These are phyloP conservation scores for Pigoraptor vietnamica DNA, from an alignment of 78 protist species.

Conservation along the genomic window DNA sequence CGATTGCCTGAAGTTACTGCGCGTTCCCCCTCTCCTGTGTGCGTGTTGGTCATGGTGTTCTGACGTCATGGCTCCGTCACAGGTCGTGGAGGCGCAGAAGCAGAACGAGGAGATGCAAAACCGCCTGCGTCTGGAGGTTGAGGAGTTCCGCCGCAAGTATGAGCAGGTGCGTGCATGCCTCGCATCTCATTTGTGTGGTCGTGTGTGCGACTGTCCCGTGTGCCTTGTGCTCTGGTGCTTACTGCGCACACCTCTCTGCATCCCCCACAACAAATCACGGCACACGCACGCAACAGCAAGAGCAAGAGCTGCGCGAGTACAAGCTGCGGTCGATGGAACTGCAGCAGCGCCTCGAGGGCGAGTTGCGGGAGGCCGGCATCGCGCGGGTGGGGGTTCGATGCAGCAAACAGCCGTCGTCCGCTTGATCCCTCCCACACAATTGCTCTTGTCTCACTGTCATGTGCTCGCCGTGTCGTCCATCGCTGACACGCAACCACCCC, in stretches of 20 bases:
- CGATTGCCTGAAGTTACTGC: background rate
- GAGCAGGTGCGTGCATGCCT: background rate
- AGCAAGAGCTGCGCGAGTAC: background rate
- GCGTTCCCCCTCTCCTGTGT: background rate
- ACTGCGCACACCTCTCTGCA: too few relatives aligned
- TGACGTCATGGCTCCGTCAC: background rate
- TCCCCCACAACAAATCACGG: too few relatives aligned
- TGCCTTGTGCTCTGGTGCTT: too few relatives aligned
- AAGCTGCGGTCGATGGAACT: background rate
- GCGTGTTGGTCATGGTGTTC: too few relatives aligned
- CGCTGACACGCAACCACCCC: too few relatives aligned
- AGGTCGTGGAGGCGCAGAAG: background rate
- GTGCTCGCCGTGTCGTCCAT: too few relatives aligned
- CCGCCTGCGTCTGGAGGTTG: background rate
- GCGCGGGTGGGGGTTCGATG: too few relatives aligned
- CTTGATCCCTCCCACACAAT: too few relatives aligned
- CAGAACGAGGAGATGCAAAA: background rate
- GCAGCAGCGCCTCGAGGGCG: background rate
- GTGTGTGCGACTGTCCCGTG: background rate
- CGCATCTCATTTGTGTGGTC: background rate
- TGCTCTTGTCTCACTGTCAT: too few relatives aligned
- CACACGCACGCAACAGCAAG: background rate
- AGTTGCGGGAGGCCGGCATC: background rate
- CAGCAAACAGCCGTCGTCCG: too few relatives aligned
- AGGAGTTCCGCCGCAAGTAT: background rate